A percentile compares a stretch with the other conserved stretches of the same genome.
Conservation (phyloP, 495 filamentous ascomycete genomes). For the Neurospora pannonica region DNA sequence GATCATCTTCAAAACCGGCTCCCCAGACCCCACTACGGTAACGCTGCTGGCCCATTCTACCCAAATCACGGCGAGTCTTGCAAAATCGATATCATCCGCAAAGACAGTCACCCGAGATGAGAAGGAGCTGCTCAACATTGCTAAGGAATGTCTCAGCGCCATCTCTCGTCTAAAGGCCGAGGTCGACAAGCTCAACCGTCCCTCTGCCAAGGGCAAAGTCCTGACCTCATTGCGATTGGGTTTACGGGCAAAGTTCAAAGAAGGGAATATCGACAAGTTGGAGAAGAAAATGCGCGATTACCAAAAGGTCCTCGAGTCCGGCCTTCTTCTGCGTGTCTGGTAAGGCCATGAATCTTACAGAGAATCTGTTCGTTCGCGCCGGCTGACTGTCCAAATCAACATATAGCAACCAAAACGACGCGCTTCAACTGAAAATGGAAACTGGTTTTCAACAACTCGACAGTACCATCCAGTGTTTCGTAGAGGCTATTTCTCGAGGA, state of each 20-base stretch:
- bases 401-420: not conserved
- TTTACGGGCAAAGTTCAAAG: not conserved
- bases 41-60: not conserved
- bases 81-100: slow-evolving; percentile 2
- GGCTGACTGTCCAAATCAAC: not conserved
- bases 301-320: slow-evolving; percentile 1
- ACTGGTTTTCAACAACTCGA: not conserved
- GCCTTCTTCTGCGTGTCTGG: slow-evolving; percentile 6
- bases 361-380: not conserved
- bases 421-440: slow-evolving; percentile 2
- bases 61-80: not conserved
- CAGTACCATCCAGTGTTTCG: not conserved
- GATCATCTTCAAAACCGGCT: slow-evolving; percentile 5
- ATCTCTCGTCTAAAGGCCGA: not conserved
- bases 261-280: not conserved
- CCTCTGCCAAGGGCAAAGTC: slow-evolving; percentile 1
- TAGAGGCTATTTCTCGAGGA: not conserved
- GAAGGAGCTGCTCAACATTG: not conserved
- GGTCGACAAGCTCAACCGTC: not conserved
- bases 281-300: not conserved
- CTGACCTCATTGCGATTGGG: not conserved
- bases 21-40: slow-evolving; percentile 1
- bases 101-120: slow-evolving; percentile 2
- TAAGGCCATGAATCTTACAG: not conserved
- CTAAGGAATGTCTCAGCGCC: not conserved